Conservation (phyloP, 2,329 filamentous ascomycete genomes). For the Ampelomyces quisqualis region DNA sequence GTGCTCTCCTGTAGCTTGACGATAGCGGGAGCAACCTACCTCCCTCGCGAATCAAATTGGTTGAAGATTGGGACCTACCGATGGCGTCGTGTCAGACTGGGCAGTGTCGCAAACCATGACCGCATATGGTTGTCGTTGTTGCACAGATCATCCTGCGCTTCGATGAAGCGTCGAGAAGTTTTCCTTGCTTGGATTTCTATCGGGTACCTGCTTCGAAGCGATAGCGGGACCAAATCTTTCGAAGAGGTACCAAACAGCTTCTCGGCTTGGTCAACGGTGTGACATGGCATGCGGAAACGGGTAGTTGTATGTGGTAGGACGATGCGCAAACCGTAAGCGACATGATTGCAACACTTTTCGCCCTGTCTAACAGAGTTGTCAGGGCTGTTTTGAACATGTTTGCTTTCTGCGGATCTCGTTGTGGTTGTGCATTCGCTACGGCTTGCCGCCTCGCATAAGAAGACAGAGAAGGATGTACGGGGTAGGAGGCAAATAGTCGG, state of each 20-base stretch:
- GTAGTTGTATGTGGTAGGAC: conserved; percentile 4
- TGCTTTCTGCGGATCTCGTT: too few species aligned
- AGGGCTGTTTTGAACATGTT: too few species aligned
- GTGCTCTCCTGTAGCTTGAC: conserved; percentile 17
- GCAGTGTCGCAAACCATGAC: conserved; percentile 13
- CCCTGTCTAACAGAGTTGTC: background rate
- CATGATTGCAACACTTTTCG: conserved; percentile 4
- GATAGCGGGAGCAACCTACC: conserved; percentile 4
- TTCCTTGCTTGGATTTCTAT: conserved; percentile 3
- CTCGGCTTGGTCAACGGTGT: conserved; percentile 2
- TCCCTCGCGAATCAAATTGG: background rate
- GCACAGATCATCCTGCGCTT: background rate
- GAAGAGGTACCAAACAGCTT: conserved; percentile 9
- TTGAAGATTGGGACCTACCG: background rate
- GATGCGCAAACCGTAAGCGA: conserved; percentile 3
- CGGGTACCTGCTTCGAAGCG: conserved; percentile 7
- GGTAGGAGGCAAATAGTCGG: background rate
- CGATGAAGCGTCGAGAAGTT: conserved; percentile 6
- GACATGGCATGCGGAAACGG: conserved; percentile 21
- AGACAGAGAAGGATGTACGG: background rate
- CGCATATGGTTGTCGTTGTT: conserved; percentile 1
- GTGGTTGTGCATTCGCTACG: too few species aligned
- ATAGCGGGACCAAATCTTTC: conserved; percentile 8
- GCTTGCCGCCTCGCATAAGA: background rate
- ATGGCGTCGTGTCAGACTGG: conserved; percentile 3